Evolutionary conservation across 2,329 filamentous ascomycete genomes (phyloP).

Genomic region (Gliomastix tumulicola): DNA sequence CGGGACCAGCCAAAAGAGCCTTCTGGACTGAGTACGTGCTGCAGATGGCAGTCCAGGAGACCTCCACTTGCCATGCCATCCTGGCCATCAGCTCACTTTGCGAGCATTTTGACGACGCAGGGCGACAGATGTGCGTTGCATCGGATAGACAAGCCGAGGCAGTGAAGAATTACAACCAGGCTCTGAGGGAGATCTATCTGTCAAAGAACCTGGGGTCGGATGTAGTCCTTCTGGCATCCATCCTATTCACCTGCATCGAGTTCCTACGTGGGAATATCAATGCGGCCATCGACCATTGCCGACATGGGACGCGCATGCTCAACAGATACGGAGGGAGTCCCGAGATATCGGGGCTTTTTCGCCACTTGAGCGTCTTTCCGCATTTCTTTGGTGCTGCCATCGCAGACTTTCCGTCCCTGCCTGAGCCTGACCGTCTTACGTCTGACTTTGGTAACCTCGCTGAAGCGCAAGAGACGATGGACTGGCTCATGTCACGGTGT

Average conservation of each 20-base stretch:
- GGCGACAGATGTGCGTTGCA: slow-evolving; percentile 3
- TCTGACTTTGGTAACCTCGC: not conserved
- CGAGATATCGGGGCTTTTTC: slow-evolving; percentile 26
- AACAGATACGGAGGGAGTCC: slow-evolving; percentile 17
- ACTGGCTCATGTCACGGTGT: slow-evolving; percentile 15
- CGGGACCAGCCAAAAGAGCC: slow-evolving; percentile 25
- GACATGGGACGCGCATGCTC: slow-evolving; percentile 28
- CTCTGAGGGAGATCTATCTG: slow-evolving; percentile 25
- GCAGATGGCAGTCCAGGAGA: slow-evolving; percentile 26
- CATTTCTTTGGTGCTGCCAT: slow-evolving; percentile 25
- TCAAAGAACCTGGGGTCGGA: slow-evolving; percentile 16
- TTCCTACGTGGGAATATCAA: slow-evolving; percentile 27
- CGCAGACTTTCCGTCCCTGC: too few relatives aligned
- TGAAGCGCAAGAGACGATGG: slow-evolving; percentile 18
- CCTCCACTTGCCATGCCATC: slow-evolving; percentile 27
- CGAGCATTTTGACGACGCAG: slow-evolving; percentile 16
- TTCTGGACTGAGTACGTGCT: slow-evolving; percentile 33
- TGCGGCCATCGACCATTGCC: slow-evolving; percentile 25
- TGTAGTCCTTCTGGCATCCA: slow-evolving; percentile 26
- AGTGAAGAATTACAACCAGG: slow-evolving; percentile 31
- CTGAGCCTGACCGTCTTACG: too few relatives aligned
- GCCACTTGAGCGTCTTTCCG: slow-evolving; percentile 28
- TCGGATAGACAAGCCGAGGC: slow-evolving; percentile 23
- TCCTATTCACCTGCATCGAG: slow-evolving; percentile 36
- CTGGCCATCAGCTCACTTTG: slow-evolving; percentile 31